phyloP scores from a whole-genome alignment of 306 rosid species.

The Leucaena leucocephala region DNA sequence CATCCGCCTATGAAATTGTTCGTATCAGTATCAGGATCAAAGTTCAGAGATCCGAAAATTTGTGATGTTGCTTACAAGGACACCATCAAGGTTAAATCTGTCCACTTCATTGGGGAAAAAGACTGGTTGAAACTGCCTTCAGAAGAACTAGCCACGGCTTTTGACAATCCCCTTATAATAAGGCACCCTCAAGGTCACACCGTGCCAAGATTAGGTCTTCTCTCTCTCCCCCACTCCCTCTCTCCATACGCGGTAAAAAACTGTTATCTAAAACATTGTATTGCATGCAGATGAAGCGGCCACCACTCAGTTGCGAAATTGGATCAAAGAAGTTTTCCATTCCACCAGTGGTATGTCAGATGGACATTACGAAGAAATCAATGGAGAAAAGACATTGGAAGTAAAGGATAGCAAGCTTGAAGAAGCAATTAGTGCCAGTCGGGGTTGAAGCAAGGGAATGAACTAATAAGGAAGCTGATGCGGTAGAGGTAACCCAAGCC shows the following conservation, averaged over 20 bases:
- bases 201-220: slow-evolving; percentile 77
- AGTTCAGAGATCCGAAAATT: slow-evolving; percentile 79
- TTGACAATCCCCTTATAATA: slow-evolving; percentile 65
- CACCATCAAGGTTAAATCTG: slow-evolving; percentile 63
- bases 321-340: slow-evolving; percentile 41
- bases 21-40: slow-evolving; percentile 74
- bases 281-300: slow-evolving; percentile 61
- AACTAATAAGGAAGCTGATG: slow-evolving; percentile 11
- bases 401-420: slow-evolving; percentile 28
- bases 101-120: slow-evolving; percentile 83
- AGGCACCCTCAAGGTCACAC: slow-evolving; percentile 92
- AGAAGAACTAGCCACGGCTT: slow-evolving; percentile 73
- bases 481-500: slow-evolving; percentile 32
- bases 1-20: slow-evolving; percentile 73
- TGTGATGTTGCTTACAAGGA: slow-evolving; percentile 81
- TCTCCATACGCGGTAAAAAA: neutral
- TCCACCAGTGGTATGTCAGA: slow-evolving; percentile 15
- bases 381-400: slow-evolving; percentile 38
- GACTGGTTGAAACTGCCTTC: slow-evolving; percentile 84
- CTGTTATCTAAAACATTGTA: neutral
- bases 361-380: slow-evolving; percentile 19
- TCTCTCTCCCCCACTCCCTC: neutral
- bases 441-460: slow-evolving; percentile 30
- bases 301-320: slow-evolving; percentile 45
- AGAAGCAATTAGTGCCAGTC: slow-evolving; percentile 31